phyloP scores from a whole-genome alignment of 768 basidiomycete genomes.

The Russula earlei region DNA sequence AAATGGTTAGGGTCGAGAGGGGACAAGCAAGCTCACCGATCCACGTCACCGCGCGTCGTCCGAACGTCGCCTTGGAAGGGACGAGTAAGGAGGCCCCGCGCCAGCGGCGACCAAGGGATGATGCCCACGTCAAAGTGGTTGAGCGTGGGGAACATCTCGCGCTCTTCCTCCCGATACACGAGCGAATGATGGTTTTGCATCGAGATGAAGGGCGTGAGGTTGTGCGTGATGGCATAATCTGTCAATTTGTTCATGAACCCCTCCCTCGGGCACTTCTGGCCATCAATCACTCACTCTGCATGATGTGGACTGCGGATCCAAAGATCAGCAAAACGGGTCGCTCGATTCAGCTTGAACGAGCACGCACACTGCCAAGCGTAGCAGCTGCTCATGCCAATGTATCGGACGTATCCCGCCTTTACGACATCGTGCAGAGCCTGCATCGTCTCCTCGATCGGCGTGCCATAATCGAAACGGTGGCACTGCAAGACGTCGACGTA shows the following conservation, averaged over 20 bases:
- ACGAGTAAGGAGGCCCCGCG: conserved; percentile 16
- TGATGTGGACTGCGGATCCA: conserved; percentile 4
- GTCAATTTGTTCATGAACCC: conserved; percentile 11
- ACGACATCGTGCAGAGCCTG: conserved; percentile 34
- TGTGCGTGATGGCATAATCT: conserved; percentile 17
- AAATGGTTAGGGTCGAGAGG: neutral
- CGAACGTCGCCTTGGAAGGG: neutral
- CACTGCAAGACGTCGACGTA: conserved; percentile 70
- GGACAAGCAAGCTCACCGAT: neutral
- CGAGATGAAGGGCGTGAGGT: conserved; percentile 15
- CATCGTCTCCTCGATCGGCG: conserved; percentile 27
- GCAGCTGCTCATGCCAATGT: conserved; percentile 26
- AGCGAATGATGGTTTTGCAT: conserved; percentile 26
- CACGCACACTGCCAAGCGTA: conserved; percentile 25
- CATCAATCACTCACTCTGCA: conserved; percentile 10
- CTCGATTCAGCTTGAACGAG: neutral
- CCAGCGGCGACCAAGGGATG: conserved; percentile 18
- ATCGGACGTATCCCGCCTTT: conserved; percentile 31
- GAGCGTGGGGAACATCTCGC: conserved; percentile 29
- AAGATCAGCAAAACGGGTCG: conserved; percentile 9
- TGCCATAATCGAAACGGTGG: conserved; percentile 29
- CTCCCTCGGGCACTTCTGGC: conserved; percentile 1
- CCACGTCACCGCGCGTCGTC: neutral
- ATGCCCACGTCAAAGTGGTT: conserved; percentile 18
- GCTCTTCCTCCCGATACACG: conserved; percentile 34